phyloP scores from a whole-genome alignment of 2,329 filamentous ascomycete species.

The Pyrenophora tritici-repentis region DNA sequence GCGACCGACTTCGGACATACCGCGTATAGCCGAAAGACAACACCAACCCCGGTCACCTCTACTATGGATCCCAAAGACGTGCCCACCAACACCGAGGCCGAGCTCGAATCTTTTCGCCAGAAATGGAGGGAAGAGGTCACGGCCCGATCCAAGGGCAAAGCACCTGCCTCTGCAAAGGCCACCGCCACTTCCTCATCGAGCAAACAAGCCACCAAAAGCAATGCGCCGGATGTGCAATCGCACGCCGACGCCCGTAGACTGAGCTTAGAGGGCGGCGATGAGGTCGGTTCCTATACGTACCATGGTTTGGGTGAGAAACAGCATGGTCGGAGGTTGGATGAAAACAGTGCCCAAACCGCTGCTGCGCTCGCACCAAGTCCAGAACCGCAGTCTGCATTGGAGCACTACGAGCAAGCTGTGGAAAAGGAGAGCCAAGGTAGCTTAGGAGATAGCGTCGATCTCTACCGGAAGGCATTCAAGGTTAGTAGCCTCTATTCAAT shows the following conservation, averaged over 20 bases:
- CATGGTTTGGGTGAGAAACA: constrained; percentile 55
- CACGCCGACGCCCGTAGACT: constrained; percentile 33
- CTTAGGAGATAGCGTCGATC: constrained; percentile 82
- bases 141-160: constrained; percentile 51
- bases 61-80: constrained; percentile 26
- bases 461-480: constrained; percentile 89
- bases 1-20: constrained; percentile 41
- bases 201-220: constrained; percentile 31
- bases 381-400: constrained; percentile 77
- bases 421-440: constrained; percentile 85
- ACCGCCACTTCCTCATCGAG: constrained; percentile 25
- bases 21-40: constrained; percentile 26
- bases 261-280: constrained; percentile 46
- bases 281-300: constrained; percentile 49
- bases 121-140: constrained; percentile 84
- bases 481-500: constrained; percentile 53
- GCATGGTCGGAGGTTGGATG: constrained; percentile 50
- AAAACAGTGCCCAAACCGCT: constrained; percentile 44
- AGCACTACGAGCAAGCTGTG: constrained; percentile 91
- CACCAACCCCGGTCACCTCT: constrained; percentile 20
- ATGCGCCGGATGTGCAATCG: constrained; percentile 27
- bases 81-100: constrained; percentile 56
- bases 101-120: constrained; percentile 83
- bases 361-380: constrained; percentile 36
- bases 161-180: constrained; percentile 20